Percentiles rank a stretch among this genome's conserved stretches.
Conservation (phyloP, 2,329 filamentous ascomycete species). For the Pyricularia sp. region DNA sequence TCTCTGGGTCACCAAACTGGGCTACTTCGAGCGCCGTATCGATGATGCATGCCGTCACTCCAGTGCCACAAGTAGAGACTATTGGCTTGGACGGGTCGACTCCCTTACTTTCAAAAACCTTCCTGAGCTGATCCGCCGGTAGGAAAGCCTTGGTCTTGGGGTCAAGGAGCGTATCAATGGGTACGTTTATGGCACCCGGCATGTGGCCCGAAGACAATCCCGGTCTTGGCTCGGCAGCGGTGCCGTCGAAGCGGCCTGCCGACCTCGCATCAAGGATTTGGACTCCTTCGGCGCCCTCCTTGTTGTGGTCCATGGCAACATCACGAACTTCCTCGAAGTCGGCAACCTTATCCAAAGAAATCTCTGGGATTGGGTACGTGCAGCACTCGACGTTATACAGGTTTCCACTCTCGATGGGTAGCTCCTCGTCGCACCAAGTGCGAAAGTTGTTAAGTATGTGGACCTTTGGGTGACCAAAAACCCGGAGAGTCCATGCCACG, state of each 20-base stretch:
- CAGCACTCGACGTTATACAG: slow-evolving; percentile 54
- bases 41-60: slow-evolving; percentile 83
- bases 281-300: slow-evolving; percentile 69
- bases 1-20: slow-evolving; percentile 53
- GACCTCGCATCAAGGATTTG: slow-evolving; percentile 85
- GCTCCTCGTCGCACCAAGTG: slow-evolving; percentile 76
- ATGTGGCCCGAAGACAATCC: slow-evolving; percentile 85
- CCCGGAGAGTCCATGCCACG: slow-evolving; percentile 82
- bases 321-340: slow-evolving; percentile 74
- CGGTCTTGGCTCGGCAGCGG: slow-evolving; percentile 72
- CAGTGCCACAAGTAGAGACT: slow-evolving; percentile 81
- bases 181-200: slow-evolving; percentile 72
- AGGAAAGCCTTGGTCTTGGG: slow-evolving; percentile 70
- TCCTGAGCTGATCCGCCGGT: slow-evolving; percentile 55
- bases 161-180: slow-evolving; percentile 69
- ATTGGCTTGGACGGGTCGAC: slow-evolving; percentile 70
- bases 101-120: slow-evolving; percentile 67
- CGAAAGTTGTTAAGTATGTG: slow-evolving; percentile 94
- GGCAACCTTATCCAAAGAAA: slow-evolving; percentile 51
- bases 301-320: slow-evolving; percentile 61
- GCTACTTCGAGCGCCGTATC: slow-evolving; percentile 77
- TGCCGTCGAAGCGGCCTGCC: slow-evolving; percentile 66
- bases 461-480: slow-evolving; percentile 80
- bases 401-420: slow-evolving; percentile 70
- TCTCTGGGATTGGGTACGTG: slow-evolving; percentile 49